A percentile compares a stretch with the other conserved stretches of the same genome.
These are phyloP conservation scores for Hyaloraphidium curvatum DNA, from an alignment of 192 early-diverging fungal genomes.

Conservation along the genomic window DNA sequence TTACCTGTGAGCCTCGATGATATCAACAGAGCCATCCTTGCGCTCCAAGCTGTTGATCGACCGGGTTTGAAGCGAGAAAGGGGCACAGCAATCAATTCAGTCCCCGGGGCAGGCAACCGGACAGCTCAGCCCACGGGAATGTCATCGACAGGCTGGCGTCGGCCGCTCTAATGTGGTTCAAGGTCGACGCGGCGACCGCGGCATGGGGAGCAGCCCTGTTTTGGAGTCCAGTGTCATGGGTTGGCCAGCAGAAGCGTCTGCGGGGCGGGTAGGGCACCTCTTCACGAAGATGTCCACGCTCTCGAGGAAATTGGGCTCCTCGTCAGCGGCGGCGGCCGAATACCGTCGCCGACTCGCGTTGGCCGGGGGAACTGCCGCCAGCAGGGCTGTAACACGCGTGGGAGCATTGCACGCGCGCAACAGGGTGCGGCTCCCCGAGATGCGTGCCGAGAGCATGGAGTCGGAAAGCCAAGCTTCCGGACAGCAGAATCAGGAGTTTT, in stretches of 20 bases:
- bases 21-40: conserved; percentile 35
- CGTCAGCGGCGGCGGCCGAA: neutral
- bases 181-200: conserved; percentile 29
- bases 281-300: conserved; percentile 7
- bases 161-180: conserved; percentile 48
- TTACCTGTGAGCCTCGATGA: conserved; percentile 42
- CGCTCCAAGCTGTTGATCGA: conserved; percentile 56
- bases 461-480: too few species aligned
- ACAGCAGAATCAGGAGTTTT: too few species aligned
- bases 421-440: too few species aligned
- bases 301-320: conserved; percentile 5
- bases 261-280: too few species aligned
- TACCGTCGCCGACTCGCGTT: too few species aligned
- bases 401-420: too few species aligned
- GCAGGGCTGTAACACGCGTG: too few species aligned
- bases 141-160: conserved; percentile 18
- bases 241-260: too few species aligned
- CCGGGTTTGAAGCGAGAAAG: conserved; percentile 16
- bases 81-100: neutral
- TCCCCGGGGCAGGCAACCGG: neutral
- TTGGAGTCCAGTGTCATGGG: too few species aligned
- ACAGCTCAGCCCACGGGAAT: neutral
- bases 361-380: too few species aligned
- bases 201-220: conserved; percentile 40
- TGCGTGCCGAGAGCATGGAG: too few species aligned